Base-by-base conservation (phyloP, 495 filamentous ascomycete genomes). In the Penicillium lividum region DNA sequence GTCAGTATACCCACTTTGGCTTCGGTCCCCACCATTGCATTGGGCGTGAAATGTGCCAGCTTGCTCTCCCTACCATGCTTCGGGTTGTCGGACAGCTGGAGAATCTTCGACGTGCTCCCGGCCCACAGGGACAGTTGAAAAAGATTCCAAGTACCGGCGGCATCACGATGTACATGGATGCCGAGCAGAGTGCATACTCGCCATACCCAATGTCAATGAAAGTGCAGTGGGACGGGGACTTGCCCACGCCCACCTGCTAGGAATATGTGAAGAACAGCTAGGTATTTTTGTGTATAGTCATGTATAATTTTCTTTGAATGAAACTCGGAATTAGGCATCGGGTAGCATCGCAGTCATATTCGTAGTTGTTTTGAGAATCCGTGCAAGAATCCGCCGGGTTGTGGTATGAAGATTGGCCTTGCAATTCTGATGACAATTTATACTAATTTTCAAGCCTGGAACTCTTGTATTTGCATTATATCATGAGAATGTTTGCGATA, bases 181-280 rank as follows among this genome's bases (percentile, higher is more conserved):
- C 87, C 53, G 85, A 93, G 64, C 84, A 87, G 68, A 88, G 85
- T 22, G 76, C 76, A n/a, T 82, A 83, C 63, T 88, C 81, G 60
- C 82, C 88, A 2, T 91, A 90, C 70, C 90, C 90, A 0, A 81
- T 82, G 3, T 87, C 81, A 25, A 87, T 80, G 77, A 81, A 79
- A 64, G 68, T 81, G 6, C 72, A 73, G 51, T 81, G 77, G 77
- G 75, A 81, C 63, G 78, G 78, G 3, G 67, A 73, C 1, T 33
- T 79, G 57, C 73, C 76, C 43, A 43, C 22, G 2, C 22, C 22
- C 22, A 22, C 22, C 18, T 16, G 22, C 45, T 22, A 9, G 16
- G 16, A 13, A 13, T 10, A 28, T 10, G n/a, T 31, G 29, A 31
- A 34, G 3, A 3, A 44, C 5, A 16, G 28, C 25, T 9, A 27